phyloP scores from a whole-genome alignment of 768 basidiomycete genomes.

The Lentinus tigrinus region DNA sequence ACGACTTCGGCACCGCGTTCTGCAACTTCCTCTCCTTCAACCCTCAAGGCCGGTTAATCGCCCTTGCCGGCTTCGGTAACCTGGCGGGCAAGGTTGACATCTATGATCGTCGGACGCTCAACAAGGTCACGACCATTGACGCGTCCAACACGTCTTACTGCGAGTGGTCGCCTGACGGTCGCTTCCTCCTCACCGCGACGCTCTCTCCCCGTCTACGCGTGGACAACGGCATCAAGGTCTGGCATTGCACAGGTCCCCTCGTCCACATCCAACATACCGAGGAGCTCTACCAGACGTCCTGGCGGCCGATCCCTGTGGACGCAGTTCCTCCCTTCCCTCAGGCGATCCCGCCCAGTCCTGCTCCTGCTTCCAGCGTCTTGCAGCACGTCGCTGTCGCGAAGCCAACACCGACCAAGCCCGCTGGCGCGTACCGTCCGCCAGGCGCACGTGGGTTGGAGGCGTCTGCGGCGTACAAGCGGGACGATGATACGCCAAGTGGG shows the following conservation, averaged over 20 bases:
- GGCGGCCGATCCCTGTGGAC: conserved; percentile 76
- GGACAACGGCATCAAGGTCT: conserved; percentile 96
- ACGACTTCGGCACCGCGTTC: conserved; percentile 89
- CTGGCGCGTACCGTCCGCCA: conserved; percentile 91
- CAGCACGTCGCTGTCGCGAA: conserved; percentile 50
- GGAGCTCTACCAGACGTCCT: conserved; percentile 86
- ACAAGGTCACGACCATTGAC: conserved; percentile 75
- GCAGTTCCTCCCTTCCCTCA: conserved; percentile 65
- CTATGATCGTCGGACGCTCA: conserved; percentile 83
- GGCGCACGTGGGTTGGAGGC: conserved; percentile 89
- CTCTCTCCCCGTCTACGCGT: conserved; percentile 94
- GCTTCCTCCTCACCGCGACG: conserved; percentile 90
- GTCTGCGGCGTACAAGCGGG: conserved; percentile 85
- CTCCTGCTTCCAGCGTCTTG: conserved; percentile 57
- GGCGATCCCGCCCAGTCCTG: conserved; percentile 65
- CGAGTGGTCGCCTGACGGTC: conserved; percentile 94
- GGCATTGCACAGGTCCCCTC: conserved; percentile 89
- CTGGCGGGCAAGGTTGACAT: conserved; percentile 92
- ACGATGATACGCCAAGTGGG: conserved; percentile 73
- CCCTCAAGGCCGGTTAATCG: conserved; percentile 85
- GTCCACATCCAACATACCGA: conserved; percentile 80
- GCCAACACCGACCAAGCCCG: conserved; percentile 58
- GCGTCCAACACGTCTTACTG: conserved; percentile 93
- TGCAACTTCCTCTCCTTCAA: conserved; percentile 95
- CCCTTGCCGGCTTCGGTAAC: conserved; percentile 95